Percentiles rank a stretch among this genome's conserved stretches.
Conservation (phyloP, 2,329 filamentous ascomycete genomes). For the Talaromyces sp. region DNA sequence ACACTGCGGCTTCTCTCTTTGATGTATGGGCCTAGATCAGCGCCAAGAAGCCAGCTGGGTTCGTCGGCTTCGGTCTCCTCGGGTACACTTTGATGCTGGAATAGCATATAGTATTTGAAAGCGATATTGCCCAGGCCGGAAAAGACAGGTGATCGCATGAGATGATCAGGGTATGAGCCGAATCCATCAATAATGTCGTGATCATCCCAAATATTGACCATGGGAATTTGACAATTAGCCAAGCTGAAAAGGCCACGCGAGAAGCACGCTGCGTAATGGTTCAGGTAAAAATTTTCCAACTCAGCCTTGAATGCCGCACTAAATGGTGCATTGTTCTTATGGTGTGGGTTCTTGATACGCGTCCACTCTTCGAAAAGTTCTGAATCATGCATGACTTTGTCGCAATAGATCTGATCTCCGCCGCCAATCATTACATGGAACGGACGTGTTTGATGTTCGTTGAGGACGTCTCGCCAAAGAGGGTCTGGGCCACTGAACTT, state of each 20-base stretch:
- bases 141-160: slow-evolving; percentile 88
- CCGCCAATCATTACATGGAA: slow-evolving; percentile 99
- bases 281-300: slow-evolving; percentile 79
- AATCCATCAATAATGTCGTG: slow-evolving; percentile 90
- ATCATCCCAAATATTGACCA: slow-evolving; percentile 98
- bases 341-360: slow-evolving; percentile 67
- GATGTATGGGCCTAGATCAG: slow-evolving; percentile 81
- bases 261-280: slow-evolving; percentile 91
- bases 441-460: slow-evolving; percentile 80
- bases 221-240: slow-evolving; percentile 89
- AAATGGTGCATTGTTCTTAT: slow-evolving; percentile 76
- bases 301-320: slow-evolving; percentile 79
- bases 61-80: slow-evolving; percentile 78
- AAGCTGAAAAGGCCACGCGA: slow-evolving; percentile 92
- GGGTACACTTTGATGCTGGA: slow-evolving; percentile 86
- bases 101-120: slow-evolving; percentile 98
- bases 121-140: slow-evolving; percentile 83
- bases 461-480: slow-evolving; percentile 92
- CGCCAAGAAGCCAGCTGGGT: slow-evolving; percentile 84
- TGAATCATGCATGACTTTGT: slow-evolving; percentile 71
- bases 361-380: slow-evolving; percentile 78
- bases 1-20: slow-evolving; percentile 76
- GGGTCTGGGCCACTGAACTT: slow-evolving; percentile 88
- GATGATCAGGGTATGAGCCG: slow-evolving; percentile 85
- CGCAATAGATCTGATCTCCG: slow-evolving; percentile 96